phyloP scores from a whole-genome alignment of 129 eudicot genomes.

The Calendula officinalis region DNA sequence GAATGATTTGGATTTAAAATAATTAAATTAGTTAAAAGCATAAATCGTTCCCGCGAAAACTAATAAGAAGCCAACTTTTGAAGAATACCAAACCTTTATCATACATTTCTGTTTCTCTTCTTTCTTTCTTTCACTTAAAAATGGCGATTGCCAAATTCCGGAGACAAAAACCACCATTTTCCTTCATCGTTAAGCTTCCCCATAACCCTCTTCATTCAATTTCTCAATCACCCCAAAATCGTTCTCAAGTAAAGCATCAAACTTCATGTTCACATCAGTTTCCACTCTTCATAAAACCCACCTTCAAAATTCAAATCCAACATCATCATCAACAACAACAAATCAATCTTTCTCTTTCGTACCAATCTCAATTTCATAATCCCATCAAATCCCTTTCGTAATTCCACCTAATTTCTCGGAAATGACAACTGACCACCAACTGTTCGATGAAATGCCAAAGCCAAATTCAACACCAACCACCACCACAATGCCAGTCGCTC shows the following conservation, averaged over 20 bases:
- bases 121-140: constrained; percentile 16
- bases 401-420: neutral
- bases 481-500: constrained; percentile 24
- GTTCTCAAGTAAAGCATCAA: constrained; percentile 63
- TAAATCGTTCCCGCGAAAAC: constrained; percentile 50
- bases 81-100: constrained; percentile 62
- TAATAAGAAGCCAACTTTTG: constrained; percentile 29
- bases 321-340: neutral
- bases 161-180: constrained; percentile 54
- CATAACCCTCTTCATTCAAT: constrained; percentile 23
- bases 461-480: neutral
- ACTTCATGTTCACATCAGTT: constrained; percentile 21
- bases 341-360: neutral
- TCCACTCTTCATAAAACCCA: constrained; percentile 23
- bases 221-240: constrained; percentile 23
- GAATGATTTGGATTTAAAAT: no score
- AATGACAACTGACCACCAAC: constrained; percentile 48
- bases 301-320: constrained; percentile 5
- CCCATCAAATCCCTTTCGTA: constrained; percentile 8
- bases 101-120: constrained; percentile 11
- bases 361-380: neutral
- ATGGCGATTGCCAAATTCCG: constrained; percentile 35
- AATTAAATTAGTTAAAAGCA: no score
- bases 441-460: constrained; percentile 31
- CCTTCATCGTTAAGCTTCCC: constrained; percentile 43